Percentiles rank a stretch among this genome's conserved stretches.
Conservation (phyloP, 805 yeast species). For the Ogataea degrootiae region DNA sequence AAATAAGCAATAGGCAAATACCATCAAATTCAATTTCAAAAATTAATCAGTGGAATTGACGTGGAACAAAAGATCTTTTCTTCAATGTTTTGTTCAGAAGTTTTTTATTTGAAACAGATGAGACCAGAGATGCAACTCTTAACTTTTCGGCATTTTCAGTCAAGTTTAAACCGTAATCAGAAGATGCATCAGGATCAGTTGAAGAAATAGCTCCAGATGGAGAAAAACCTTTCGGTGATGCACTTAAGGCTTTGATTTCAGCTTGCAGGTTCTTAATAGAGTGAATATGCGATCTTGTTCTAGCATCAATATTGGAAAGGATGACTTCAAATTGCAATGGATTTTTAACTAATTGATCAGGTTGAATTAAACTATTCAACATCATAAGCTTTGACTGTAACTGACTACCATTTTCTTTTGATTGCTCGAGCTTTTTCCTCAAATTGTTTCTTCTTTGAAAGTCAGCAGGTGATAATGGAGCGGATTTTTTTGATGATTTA, state of each 20-base stretch:
- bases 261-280: slow-evolving; percentile 14
- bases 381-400: slow-evolving; percentile 24
- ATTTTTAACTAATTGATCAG: slow-evolving; percentile 24
- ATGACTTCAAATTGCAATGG: slow-evolving; percentile 26
- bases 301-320: slow-evolving; percentile 24
- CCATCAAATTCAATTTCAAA: too few relatives aligned
- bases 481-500: slow-evolving; percentile 1
- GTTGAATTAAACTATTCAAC: slow-evolving; percentile 25
- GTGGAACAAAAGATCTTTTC: not conserved
- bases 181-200: not conserved
- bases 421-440: slow-evolving; percentile 8
- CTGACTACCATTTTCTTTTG: slow-evolving; percentile 12
- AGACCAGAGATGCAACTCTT: slow-evolving; percentile 8
- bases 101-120: slow-evolving; percentile 10
- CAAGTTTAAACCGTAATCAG: not conserved
- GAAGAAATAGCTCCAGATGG: not conserved
- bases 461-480: slow-evolving; percentile 19
- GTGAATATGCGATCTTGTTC: slow-evolving; percentile 15
- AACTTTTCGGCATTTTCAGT: slow-evolving; percentile 5
- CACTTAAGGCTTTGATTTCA: slow-evolving; percentile 6
- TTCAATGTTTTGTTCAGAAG: slow-evolving; percentile 8
- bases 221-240: not conserved
- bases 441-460: slow-evolving; percentile 13
- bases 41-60: not conserved
- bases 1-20: too few relatives aligned